Evolutionary conservation across 2,329 filamentous ascomycete species (phyloP), one percentile per base, ranked within the genome.

Genomic region (Chaetomiaceae sp.): DNA sequence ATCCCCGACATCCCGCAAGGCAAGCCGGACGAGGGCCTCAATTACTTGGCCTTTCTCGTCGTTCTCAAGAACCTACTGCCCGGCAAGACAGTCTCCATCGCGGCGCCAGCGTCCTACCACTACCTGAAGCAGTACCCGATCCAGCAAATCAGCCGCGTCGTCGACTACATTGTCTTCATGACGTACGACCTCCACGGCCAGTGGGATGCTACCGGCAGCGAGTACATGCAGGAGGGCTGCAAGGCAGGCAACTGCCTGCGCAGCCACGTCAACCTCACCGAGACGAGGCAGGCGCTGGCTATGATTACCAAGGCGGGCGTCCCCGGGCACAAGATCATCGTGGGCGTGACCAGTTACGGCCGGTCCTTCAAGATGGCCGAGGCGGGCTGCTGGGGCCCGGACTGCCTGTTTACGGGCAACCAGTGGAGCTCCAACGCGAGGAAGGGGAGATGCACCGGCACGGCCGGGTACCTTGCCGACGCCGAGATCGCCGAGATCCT

Each of bases 141-240:
- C 25, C 27, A 54, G 4, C 38, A 56, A 2, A 63, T 68, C 1
- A 42, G 48, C 15, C n/a, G 47, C 3, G 33, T 57, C 4, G 45
- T 68, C 22, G 65, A 70, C 56, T 68, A 68, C 52, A 60, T 69
- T 15, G 60, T 69, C 12, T 71, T 61, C 51, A 72, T 72, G 69
- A 70, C 60, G 36, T 74, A 73, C 43, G 69, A 72, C 51, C 60
- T 72, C 1, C 65, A 67, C 37, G 57, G 63, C 14, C 61, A 64
- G 49, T 67, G 63, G 63, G 68, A 71, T 42, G 57, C 44, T 17
- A 11, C 27, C 27, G 58, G 53, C 4, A 68, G 64, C 40, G 42
- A 54, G 29, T 63, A 54, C 38, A 39, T 62, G 3, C 40, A 53
- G 2, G 36, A 52, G 3, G 65, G 63, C 14, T 70, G 68, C 47